Evolutionary conservation across 2,329 filamentous ascomycete species (phyloP), one percentile per base, ranked within the genome.

Genomic region (Fusarium avenaceum): DNA sequence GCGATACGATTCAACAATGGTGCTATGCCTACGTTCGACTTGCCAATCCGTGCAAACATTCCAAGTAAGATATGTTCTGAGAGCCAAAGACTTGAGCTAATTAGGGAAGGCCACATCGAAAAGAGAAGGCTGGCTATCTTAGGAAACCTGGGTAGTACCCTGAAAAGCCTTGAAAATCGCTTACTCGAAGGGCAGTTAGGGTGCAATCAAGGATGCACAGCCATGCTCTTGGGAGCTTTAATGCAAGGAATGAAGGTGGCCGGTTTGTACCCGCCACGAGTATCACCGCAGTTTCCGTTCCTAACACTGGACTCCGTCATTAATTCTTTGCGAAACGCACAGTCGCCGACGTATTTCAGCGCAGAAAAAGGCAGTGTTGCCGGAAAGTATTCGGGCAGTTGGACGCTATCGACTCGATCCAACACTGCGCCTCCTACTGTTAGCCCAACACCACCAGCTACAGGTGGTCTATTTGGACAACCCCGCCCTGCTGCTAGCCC

Each of bases 101-200:
- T 6, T 13, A 19, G 4, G 2, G 9, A 32, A 58, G 56, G 9
- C 1, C 26, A n/a, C 0, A 56, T 58, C 3, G 22, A 28, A 22
- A 5, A 22, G 2, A 2, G 2, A 4, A 48, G 56, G 11, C n/a
- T 7, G 15, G 22, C 15, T 1, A 11, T 8, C 1, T 11, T 43
- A 0, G 24, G 46, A 7, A 4, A 24, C 8, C 28, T 59, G 1
- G 6, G 14, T 3, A 10, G 20, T 17, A 13, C 20, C 9, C 0
- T 59, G 2, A 13, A 26, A 1, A 22, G 28, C 4, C 6, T 57
- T 4, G 32, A 47, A 6, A n/a, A 33, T 3, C 28, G 4, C 9
- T 26, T 14, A 8, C 20, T 24, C 7, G 7, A 40, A 10, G 17
- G 4, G 6, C 17, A 30, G 11, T 4, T 57, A 5, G 56, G 43